Percentiles rank a stretch among this genome's conserved stretches.
These are phyloP conservation scores for Leucocoprinus birnbaumii DNA, from an alignment of 768 basidiomycete genomes.

Conservation along the genomic window DNA sequence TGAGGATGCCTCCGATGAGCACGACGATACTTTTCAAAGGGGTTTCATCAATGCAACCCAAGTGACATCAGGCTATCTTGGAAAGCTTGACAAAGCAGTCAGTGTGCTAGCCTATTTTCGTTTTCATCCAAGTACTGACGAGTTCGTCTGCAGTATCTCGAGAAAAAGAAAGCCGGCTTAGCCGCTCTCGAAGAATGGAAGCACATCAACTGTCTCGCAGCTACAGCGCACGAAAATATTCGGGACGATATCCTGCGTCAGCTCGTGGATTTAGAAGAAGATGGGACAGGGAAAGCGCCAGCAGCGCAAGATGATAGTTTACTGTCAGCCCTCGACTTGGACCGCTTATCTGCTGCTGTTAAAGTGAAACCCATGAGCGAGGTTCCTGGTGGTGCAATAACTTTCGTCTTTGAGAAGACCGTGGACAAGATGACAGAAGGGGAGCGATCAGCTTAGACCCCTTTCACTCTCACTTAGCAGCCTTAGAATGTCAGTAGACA, in stretches of 20 bases:
- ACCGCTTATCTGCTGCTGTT: slow-evolving; percentile 38
- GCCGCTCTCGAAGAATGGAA: slow-evolving; percentile 80
- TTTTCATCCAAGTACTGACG: slow-evolving; percentile 4
- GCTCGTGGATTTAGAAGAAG: slow-evolving; percentile 23
- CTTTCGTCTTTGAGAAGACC: slow-evolving; percentile 71
- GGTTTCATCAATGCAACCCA: slow-evolving; percentile 71
- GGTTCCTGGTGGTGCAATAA: slow-evolving; percentile 65
- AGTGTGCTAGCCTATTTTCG: slow-evolving; percentile 15
- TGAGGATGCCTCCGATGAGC: not conserved
- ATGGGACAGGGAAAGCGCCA: slow-evolving; percentile 1
- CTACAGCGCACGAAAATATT: slow-evolving; percentile 42
- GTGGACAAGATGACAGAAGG: not conserved
- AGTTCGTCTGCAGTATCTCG: slow-evolving; percentile 45
- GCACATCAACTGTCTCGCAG: slow-evolving; percentile 72
- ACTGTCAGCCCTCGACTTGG: slow-evolving; percentile 36
- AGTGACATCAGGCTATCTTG: slow-evolving; percentile 40
- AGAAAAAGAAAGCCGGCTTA: slow-evolving; percentile 66
- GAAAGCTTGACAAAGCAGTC: slow-evolving; percentile 54
- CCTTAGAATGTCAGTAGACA: not conserved
- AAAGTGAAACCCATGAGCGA: slow-evolving; percentile 29
- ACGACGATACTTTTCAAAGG: slow-evolving; percentile 12
- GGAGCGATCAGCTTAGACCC: not conserved
- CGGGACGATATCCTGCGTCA: slow-evolving; percentile 64
- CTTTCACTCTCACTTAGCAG: not conserved
- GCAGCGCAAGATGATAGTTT: slow-evolving; percentile 11